Percentiles rank a stretch among this genome's conserved stretches.
Evolutionary conservation across 1,139 yeast genomes (phyloP).

Genomic region (Kluyveromyces sp.): DNA sequence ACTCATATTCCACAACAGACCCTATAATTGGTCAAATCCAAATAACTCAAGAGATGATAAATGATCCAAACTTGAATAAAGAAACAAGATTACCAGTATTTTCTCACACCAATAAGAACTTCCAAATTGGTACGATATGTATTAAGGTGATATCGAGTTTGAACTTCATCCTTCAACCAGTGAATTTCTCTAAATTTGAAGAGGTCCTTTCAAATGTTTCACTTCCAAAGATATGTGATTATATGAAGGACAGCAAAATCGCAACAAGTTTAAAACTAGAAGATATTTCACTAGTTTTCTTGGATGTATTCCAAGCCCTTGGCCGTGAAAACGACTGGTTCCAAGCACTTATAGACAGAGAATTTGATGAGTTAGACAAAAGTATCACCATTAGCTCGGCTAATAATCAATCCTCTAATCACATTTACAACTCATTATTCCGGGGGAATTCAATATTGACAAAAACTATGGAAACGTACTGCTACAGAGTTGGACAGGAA

Average conservation of each 20-base stretch:
- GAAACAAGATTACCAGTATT: conserved; percentile 32
- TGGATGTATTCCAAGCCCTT: conserved; percentile 60
- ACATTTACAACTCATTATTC: conserved; percentile 66
- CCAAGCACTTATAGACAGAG: conserved; percentile 56
- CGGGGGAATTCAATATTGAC: conserved; percentile 80
- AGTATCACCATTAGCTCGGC: conserved; percentile 17
- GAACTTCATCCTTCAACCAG: conserved; percentile 53
- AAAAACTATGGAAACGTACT: conserved; percentile 70
- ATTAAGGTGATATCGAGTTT: conserved; percentile 48
- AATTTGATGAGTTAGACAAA: conserved; percentile 41
- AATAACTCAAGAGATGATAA: conserved; percentile 48
- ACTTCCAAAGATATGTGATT: conserved; percentile 30
- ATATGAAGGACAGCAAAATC: conserved; percentile 31
- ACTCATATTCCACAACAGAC: conserved; percentile 18
- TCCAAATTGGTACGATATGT: conserved; percentile 50
- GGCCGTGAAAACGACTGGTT: conserved; percentile 65
- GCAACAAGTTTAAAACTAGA: conserved; percentile 40
- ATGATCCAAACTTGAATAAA: conserved; percentile 23
- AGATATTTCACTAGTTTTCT: conserved; percentile 43
- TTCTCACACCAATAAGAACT: conserved; percentile 18
- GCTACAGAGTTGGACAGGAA: conserved; percentile 69
- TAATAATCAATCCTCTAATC: conserved; percentile 18
- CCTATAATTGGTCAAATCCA: conserved; percentile 45
- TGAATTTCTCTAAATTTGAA: conserved; percentile 53
- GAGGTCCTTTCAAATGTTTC: conserved; percentile 47